phyloP scores from a whole-genome alignment of 2,329 filamentous ascomycete genomes.

The Aspergillus phoenicis region DNA sequence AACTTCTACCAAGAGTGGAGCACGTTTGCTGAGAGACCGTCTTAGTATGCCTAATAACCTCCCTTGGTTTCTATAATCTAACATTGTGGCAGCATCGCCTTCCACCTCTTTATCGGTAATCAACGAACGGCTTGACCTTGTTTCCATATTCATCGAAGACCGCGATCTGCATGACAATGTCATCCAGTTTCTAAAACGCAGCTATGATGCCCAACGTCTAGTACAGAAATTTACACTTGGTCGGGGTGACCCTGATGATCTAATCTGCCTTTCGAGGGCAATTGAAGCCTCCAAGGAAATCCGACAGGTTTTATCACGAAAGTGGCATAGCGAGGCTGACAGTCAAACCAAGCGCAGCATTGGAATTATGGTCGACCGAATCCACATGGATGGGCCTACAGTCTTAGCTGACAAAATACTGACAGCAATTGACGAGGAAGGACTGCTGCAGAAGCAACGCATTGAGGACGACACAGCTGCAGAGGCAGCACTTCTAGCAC shows the following conservation, averaged over 20 bases:
- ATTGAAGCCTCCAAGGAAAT: constrained; percentile 74
- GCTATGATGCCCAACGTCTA: constrained; percentile 83
- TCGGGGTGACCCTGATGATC: constrained; percentile 86
- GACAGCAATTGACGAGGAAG: constrained; percentile 87
- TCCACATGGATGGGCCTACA: constrained; percentile 63
- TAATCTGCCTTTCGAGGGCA: constrained; percentile 79
- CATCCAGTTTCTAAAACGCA: constrained; percentile 68
- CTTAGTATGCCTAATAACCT: constrained; percentile 57
- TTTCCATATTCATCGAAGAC: constrained; percentile 71
- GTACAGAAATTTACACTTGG: constrained; percentile 94
- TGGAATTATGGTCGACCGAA: constrained; percentile 32
- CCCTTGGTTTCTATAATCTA: constrained; percentile 7
- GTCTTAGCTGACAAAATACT: constrained; percentile 72
- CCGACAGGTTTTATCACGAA: constrained; percentile 34
- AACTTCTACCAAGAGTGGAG: constrained; percentile 89
- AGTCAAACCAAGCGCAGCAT: constrained; percentile 30
- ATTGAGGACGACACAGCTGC: constrained; percentile 71
- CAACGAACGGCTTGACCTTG: constrained; percentile 76
- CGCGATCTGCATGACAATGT: constrained; percentile 71
- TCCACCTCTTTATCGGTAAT: constrained; percentile 85
- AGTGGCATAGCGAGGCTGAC: constrained; percentile 26
- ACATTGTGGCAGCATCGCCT: constrained; percentile 62
- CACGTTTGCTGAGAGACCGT: constrained; percentile 79
- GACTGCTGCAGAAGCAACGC: constrained; percentile 77
- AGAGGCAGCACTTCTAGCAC: constrained; percentile 71